phyloP scores from a whole-genome alignment of 2,329 filamentous ascomycete genomes.

The Nemania bipapillata region DNA sequence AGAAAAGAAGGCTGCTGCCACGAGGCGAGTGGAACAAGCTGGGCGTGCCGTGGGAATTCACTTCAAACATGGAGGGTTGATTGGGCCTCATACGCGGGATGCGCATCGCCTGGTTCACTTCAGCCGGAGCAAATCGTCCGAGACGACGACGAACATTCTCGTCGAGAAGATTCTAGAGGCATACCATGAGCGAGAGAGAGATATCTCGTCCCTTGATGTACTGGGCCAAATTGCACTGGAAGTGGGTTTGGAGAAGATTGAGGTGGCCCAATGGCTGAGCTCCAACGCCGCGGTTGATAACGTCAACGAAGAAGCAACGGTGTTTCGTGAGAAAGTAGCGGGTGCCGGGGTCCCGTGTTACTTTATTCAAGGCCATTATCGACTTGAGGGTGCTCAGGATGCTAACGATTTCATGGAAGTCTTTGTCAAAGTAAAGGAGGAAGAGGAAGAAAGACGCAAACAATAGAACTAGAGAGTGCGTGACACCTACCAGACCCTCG shows the following conservation, averaged over 20 bases:
- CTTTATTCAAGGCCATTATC: constrained; percentile 27
- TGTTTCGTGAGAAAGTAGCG: constrained; percentile 17
- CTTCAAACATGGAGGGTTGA: constrained; percentile 51
- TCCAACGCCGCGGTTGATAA: constrained; percentile 27
- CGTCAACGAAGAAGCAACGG: constrained; percentile 31
- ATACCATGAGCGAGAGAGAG: constrained; percentile 32
- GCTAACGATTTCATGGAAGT: constrained; percentile 14
- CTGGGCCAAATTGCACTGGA: constrained; percentile 28
- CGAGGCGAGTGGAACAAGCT: constrained; percentile 46
- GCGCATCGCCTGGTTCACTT: constrained; percentile 52
- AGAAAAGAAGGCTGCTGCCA: constrained; percentile 30
- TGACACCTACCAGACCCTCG: background rate
- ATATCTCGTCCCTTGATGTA: constrained; percentile 32
- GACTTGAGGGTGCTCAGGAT: constrained; percentile 30
- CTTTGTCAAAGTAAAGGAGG: constrained; percentile 6
- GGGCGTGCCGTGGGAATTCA: constrained; percentile 51
- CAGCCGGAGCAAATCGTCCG: constrained; percentile 13
- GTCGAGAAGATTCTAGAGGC: constrained; percentile 30
- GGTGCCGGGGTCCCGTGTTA: constrained; percentile 24
- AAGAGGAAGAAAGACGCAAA: background rate
- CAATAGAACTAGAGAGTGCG: background rate
- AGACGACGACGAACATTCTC: constrained; percentile 18
- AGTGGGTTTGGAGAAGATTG: constrained; percentile 25
- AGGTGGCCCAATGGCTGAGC: constrained; percentile 27
- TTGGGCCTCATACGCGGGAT: constrained; percentile 51